Evolutionary conservation across 202 grass and related monocot species (phyloP), one percentile per base, ranked within the genome.

Genomic region (Cymbopogon flexuosus): DNA sequence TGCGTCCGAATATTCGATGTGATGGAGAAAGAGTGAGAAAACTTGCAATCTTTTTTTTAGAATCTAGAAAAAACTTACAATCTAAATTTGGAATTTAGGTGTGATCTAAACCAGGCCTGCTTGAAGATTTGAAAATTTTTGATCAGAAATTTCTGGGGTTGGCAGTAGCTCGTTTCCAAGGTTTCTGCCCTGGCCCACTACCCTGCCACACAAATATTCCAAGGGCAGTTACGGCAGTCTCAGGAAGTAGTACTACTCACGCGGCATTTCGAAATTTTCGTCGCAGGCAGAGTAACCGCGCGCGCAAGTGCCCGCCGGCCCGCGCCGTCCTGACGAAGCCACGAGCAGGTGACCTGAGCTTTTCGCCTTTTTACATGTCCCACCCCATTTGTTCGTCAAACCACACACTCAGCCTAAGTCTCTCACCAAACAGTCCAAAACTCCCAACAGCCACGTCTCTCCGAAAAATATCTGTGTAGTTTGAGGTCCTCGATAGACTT

Each of bases 221-320:
- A n/a, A 34, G 15, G 58, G 58, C 18, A 43, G 2, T 34, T 31
- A 2, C 37, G 57, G 57, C 4, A 36, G 35, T 63, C 16, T 6
- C 16, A 2, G 8, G 23, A 16, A 34, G 35, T 34, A n/a, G n/a
- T n/a, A n/a, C n/a, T 4, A 36, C 4, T 8, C 36, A 39, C 6
- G 36, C 36, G 24, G 12, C 51, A 59, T 75, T 86, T 81, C 71
- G 84, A 86, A 86, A 70, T 29, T 80, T 80, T 76, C 70, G 62
- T 31, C 29, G 16, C 24, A 39, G 70, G 15, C 18, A 60, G 5
- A 59, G 49, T 80, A 47, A 75, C 64, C 71, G 71, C 78, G 52
- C 70, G 71, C 84, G 52, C 47, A 31, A 73, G 46, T 1, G 6
- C 36, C 36, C 36, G 36, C 42, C 41, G 9, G 52, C n/a, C 18